These are phyloP conservation scores for Hymenoscyphus repandus DNA, from an alignment of 2,329 filamentous ascomycete species.

Conservation along the genomic window DNA sequence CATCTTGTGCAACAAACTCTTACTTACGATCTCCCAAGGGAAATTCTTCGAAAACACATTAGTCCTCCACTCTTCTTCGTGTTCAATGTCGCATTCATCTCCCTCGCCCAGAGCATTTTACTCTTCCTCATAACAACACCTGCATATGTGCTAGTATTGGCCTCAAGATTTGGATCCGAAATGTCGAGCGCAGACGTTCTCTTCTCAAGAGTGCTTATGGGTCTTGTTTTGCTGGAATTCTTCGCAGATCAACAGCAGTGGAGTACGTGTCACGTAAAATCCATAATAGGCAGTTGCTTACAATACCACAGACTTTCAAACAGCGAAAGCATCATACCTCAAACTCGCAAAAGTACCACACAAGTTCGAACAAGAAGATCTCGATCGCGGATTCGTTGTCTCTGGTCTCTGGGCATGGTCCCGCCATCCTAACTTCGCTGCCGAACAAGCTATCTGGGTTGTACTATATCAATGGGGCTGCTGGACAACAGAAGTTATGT, in stretches of 20 bases:
- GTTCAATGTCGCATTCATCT: constrained; percentile 88
- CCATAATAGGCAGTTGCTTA: constrained; percentile 1
- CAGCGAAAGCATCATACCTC: constrained; percentile 72
- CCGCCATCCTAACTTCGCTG: constrained; percentile 90
- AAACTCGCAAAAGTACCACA: constrained; percentile 65
- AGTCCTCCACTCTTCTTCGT: constrained; percentile 64
- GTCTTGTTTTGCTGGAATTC: constrained; percentile 61
- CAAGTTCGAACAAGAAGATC: constrained; percentile 62
- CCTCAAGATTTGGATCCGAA: constrained; percentile 55
- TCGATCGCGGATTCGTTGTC: constrained; percentile 85
- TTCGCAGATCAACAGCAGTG: constrained; percentile 92
- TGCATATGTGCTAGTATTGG: constrained; percentile 75
- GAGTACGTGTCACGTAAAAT: constrained; percentile 44
- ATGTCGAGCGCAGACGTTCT: constrained; percentile 50
- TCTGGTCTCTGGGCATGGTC: constrained; percentile 82
- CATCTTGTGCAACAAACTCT: not conserved
- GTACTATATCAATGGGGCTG: constrained; percentile 84
- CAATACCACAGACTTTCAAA: constrained; percentile 60
- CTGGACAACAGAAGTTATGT: constrained; percentile 62
- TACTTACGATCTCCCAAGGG: constrained; percentile 41
- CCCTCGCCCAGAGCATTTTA: constrained; percentile 74
- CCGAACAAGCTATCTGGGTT: constrained; percentile 89
- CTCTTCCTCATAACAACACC: constrained; percentile 76
- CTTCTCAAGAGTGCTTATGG: constrained; percentile 50
- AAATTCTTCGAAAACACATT: constrained; percentile 63